These are phyloP conservation scores for Aureobasidium sp. DNA, from an alignment of 2,329 filamentous ascomycete genomes.

Conservation along the genomic window DNA sequence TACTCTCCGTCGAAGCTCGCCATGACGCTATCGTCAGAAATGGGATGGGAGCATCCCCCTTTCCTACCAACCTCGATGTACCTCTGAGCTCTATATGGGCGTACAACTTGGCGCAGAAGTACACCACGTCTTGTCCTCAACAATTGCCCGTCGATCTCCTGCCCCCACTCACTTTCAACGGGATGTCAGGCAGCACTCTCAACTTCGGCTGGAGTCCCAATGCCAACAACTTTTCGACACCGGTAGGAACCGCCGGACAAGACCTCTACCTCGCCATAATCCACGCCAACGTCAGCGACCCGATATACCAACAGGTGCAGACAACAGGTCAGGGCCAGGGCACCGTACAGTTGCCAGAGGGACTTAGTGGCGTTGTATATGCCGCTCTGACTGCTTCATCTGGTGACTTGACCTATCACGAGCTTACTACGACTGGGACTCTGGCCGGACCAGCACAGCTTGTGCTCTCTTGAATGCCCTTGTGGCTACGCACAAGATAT, in stretches of 20 bases:
- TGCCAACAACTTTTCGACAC: conserved; percentile 14
- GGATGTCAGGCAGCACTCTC: conserved; percentile 15
- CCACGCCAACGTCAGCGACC: conserved; percentile 16
- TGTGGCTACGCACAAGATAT: no score
- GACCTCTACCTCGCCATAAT: conserved; percentile 20
- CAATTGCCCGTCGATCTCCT: conserved; percentile 13
- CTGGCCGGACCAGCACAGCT: conserved; percentile 19
- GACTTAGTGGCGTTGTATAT: conserved; percentile 16
- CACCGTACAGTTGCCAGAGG: conserved; percentile 16
- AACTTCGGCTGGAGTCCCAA: conserved; percentile 16
- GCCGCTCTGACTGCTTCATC: conserved; percentile 17
- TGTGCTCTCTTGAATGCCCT: conserved; percentile 14
- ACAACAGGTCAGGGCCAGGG: conserved; percentile 16
- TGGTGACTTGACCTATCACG: conserved; percentile 14
- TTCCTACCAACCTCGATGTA: conserved; percentile 23
- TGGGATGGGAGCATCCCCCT: conserved; percentile 20
- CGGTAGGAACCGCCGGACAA: conserved; percentile 12
- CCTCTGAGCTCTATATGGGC: conserved; percentile 21
- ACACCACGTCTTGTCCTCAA: conserved; percentile 21
- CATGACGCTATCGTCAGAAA: conserved; percentile 24
- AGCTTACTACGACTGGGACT: conserved; percentile 17
- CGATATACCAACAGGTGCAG: conserved; percentile 17
- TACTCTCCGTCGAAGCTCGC: conserved; percentile 22
- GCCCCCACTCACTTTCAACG: conserved; percentile 12
- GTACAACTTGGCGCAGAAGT: conserved; percentile 24